Conservation (phyloP, 2,329 filamentous ascomycete genomes). For the Botryosphaeria dothidea region DNA sequence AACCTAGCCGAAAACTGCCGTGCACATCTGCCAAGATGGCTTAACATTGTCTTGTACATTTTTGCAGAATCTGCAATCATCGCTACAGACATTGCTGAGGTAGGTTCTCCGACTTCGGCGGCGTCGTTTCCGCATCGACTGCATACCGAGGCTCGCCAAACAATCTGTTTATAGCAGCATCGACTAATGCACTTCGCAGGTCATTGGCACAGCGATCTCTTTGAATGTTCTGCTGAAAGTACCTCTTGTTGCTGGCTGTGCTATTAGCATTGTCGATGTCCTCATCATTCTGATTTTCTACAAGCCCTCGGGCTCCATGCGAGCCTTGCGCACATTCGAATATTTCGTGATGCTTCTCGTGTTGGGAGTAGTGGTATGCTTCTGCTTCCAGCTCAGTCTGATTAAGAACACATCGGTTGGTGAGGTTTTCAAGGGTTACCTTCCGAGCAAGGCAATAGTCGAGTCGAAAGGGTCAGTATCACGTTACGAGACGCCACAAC, state of each 20-base stretch:
- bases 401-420: constrained; percentile 52
- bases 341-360: constrained; percentile 56
- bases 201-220: constrained; percentile 59
- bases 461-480: constrained; percentile 51
- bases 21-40: constrained; percentile 53
- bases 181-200: constrained; percentile 30
- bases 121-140: background rate
- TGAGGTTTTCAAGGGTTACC: constrained; percentile 55
- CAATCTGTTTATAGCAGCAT: background rate
- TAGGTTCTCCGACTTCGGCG: constrained; percentile 23
- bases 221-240: constrained; percentile 56
- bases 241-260: constrained; percentile 57
- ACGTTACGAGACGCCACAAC: background rate
- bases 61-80: constrained; percentile 60
- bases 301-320: constrained; percentile 52
- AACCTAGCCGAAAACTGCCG: constrained; percentile 52
- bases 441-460: constrained; percentile 56
- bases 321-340: constrained; percentile 54
- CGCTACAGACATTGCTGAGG: constrained; percentile 60
- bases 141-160: background rate
- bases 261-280: constrained; percentile 58
- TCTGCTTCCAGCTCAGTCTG: constrained; percentile 58
- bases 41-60: constrained; percentile 56
- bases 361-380: constrained; percentile 57
- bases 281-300: constrained; percentile 60